phyloP scores from a whole-genome alignment of 495 filamentous ascomycete genomes.

The Penicillium longicatenatum region DNA sequence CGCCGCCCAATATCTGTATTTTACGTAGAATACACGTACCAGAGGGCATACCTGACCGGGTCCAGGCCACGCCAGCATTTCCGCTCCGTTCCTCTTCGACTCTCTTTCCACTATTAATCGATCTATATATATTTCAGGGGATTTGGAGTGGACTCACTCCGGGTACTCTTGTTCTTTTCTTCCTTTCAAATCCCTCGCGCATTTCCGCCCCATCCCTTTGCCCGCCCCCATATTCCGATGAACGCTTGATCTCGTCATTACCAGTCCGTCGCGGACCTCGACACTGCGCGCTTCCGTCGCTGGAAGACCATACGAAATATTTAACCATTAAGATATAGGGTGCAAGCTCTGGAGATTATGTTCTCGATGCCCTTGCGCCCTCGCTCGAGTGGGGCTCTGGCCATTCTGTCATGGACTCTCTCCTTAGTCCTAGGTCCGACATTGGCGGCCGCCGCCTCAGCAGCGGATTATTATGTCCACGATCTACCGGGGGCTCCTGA shows the following conservation, averaged over 20 bases:
- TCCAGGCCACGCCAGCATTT: constrained; percentile 25
- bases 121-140: not conserved
- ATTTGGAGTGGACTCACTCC: not conserved
- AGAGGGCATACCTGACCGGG: constrained; percentile 6
- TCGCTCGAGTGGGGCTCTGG: constrained; percentile 19
- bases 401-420: constrained; percentile 31
- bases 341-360: constrained; percentile 15
- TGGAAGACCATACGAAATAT: not conserved
- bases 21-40: constrained; percentile 12
- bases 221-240: constrained; percentile 15
- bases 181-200: constrained; percentile 24
- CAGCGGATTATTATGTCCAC: constrained; percentile 88
- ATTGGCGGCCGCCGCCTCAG: constrained; percentile 51
- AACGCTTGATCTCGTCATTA: constrained; percentile 16
- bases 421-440: constrained; percentile 28
- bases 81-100: not conserved
- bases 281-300: not conserved
- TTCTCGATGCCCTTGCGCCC: constrained; percentile 21
- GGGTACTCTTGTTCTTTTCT: constrained; percentile 24
- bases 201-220: constrained; percentile 14
- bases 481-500: constrained; percentile 82
- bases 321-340: not conserved
- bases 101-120: constrained; percentile 2
- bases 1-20: not conserved
- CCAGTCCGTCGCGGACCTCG: constrained; percentile 19